phyloP scores from a whole-genome alignment of 768 basidiomycete genomes.

The Lactarius evosmus region DNA sequence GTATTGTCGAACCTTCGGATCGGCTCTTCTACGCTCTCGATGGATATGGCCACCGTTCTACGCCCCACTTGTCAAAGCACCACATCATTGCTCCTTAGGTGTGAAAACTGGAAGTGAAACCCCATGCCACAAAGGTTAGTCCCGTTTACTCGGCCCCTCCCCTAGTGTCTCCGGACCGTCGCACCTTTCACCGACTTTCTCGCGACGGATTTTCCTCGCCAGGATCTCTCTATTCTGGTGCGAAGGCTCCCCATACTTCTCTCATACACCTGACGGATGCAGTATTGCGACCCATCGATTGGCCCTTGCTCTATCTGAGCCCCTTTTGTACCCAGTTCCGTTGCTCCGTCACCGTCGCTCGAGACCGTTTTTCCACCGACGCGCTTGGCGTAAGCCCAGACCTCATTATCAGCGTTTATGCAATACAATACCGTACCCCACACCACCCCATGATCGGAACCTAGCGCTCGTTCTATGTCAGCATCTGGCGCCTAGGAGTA shows the following conservation, averaged over 20 bases:
- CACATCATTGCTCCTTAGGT: neutral
- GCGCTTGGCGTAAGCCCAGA: constrained; percentile 14
- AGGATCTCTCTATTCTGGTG: neutral
- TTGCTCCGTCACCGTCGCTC: constrained; percentile 16
- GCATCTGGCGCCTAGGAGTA: neutral
- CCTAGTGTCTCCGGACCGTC: constrained; percentile 7
- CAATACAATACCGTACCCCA: constrained; percentile 8
- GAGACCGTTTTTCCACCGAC: constrained; percentile 8
- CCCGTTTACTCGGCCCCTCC: neutral
- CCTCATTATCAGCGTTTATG: constrained; percentile 11
- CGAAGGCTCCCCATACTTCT: neutral
- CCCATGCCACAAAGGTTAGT: constrained; percentile 12
- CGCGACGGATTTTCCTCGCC: constrained; percentile 14
- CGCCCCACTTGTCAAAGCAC: constrained; percentile 13
- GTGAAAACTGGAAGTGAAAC: constrained; percentile 10
- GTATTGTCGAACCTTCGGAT: constrained; percentile 4
- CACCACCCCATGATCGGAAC: constrained; percentile 20
- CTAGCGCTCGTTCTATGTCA: constrained; percentile 11
- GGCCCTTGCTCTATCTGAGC: constrained; percentile 9
- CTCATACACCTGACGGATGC: neutral
- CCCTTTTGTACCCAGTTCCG: neutral
- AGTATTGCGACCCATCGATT: constrained; percentile 8
- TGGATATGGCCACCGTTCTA: constrained; percentile 10
- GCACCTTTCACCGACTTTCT: constrained; percentile 17
- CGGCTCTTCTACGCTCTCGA: constrained; percentile 7